Percentiles rank a stretch among this genome's conserved stretches.
These are phyloP conservation scores for Tephrocybe sp. DNA, from an alignment of 768 basidiomycete genomes.

Conservation along the genomic window DNA sequence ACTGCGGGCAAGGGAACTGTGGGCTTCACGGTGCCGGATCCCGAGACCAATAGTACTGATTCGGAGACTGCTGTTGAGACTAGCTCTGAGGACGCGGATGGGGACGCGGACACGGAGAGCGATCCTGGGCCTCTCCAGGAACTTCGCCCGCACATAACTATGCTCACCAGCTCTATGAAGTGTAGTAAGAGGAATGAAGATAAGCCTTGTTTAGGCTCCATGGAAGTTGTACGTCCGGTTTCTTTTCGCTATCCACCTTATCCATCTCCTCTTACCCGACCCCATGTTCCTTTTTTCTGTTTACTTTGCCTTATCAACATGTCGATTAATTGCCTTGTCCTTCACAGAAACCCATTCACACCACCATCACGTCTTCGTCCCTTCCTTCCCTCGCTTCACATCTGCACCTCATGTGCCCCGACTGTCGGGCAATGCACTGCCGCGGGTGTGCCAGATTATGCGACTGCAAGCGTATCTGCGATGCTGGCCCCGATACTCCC, in stretches of 20 bases:
- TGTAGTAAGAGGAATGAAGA: no score
- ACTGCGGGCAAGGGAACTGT: no score
- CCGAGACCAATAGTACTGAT: not conserved
- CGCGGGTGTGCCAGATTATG: constrained; percentile 10
- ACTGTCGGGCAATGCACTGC: constrained; percentile 11
- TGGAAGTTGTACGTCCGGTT: constrained; percentile 6
- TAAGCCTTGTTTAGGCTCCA: not conserved
- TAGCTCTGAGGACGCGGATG: not conserved
- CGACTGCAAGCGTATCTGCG: constrained; percentile 9
- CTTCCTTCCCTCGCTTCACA: not conserved
- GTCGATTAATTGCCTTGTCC: no score
- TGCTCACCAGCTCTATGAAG: constrained; percentile 7
- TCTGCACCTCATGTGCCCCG: constrained; percentile 12
- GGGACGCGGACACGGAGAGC: not conserved
- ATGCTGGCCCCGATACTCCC: not conserved
- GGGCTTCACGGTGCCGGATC: not conserved
- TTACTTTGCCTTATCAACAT: not conserved
- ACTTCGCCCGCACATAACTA: constrained; percentile 1
- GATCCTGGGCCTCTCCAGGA: constrained; percentile 3
- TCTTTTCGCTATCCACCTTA: not conserved
- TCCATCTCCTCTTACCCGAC: not conserved
- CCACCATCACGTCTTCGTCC: not conserved
- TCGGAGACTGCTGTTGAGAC: not conserved
- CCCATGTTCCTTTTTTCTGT: not conserved
- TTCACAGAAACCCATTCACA: constrained; percentile 8